Evolutionary conservation across 2,329 filamentous ascomycete species (phyloP).

Genomic region (Phyllachora maydis): DNA sequence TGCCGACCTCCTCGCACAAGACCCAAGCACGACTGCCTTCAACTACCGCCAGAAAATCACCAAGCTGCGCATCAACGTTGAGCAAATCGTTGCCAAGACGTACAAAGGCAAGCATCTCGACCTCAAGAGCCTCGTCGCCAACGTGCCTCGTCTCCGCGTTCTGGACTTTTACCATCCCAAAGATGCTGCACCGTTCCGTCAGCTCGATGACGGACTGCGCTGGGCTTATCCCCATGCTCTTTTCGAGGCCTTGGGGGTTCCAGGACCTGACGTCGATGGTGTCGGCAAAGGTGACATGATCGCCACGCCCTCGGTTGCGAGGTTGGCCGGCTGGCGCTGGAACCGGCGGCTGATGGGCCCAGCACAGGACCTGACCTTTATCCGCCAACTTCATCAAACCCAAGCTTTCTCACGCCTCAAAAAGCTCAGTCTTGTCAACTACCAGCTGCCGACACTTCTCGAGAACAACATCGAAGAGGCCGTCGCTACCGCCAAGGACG

Average conservation of each 20-base stretch:
- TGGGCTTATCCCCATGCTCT: constrained; percentile 52
- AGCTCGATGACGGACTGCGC: constrained; percentile 30
- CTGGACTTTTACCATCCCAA: constrained; percentile 52
- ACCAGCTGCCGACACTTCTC: constrained; percentile 30
- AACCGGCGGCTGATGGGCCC: constrained; percentile 30
- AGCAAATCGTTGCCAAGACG: constrained; percentile 28
- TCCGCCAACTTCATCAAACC: constrained; percentile 29
- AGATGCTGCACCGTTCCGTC: constrained; percentile 46
- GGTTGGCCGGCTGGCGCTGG: constrained; percentile 31
- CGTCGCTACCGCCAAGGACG: constrained; percentile 15
- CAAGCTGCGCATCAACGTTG: constrained; percentile 47
- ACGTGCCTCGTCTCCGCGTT: constrained; percentile 44
- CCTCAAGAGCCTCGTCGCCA: constrained; percentile 29
- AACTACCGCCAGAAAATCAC: constrained; percentile 56
- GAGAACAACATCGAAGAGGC: constrained; percentile 20
- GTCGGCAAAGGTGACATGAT: too few species aligned
- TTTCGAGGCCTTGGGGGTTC: constrained; percentile 37
- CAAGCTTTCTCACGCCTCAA: constrained; percentile 33
- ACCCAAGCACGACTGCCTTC: constrained; percentile 23
- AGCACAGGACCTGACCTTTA: constrained; percentile 22
- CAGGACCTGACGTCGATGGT: too few species aligned
- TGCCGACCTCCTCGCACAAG: constrained; percentile 29
- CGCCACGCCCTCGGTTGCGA: background rate
- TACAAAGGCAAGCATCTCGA: constrained; percentile 27
- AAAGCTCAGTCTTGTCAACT: constrained; percentile 40